Conservation (phyloP, 164 flowering plant species). For the Paratinospora sagittata region DNA sequence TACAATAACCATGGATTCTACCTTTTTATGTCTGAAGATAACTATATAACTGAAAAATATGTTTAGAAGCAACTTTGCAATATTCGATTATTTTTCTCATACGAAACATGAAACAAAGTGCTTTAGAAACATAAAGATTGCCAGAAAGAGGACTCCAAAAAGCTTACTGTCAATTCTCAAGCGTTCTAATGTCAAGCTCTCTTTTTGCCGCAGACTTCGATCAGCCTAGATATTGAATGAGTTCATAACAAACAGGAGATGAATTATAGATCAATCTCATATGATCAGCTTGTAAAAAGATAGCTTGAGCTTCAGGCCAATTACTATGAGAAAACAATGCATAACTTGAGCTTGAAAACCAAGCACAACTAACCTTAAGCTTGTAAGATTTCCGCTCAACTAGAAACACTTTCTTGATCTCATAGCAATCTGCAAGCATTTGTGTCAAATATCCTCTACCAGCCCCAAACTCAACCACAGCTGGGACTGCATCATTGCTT, state of each 20-base stretch:
- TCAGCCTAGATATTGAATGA: constrained; percentile 63
- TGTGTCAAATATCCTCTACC: constrained; percentile 97
- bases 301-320: not conserved
- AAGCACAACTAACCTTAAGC: constrained; percentile 55
- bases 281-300: not conserved
- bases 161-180: constrained; percentile 94
- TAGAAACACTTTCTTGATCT: constrained; percentile 59
- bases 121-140: not conserved
- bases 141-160: constrained; percentile 15
- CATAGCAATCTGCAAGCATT: constrained; percentile 83
- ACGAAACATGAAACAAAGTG: not conserved
- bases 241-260: constrained; percentile 18
- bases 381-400: constrained; percentile 90
- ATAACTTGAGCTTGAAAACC: not conserved
- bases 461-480: constrained; percentile 94
- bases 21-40: not conserved
- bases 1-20: too few relatives aligned
- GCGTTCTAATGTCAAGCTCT: constrained; percentile 74
- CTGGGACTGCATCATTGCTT: constrained; percentile 28
- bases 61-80: not conserved
- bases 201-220: constrained; percentile 87
- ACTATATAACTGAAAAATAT: not conserved
- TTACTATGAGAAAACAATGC: not conserved
- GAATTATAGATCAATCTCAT: constrained; percentile 10
- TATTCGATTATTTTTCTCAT: not conserved